phyloP scores from a whole-genome alignment of 2,329 filamentous ascomycete genomes.

The Nothomitra cinnamomea region DNA sequence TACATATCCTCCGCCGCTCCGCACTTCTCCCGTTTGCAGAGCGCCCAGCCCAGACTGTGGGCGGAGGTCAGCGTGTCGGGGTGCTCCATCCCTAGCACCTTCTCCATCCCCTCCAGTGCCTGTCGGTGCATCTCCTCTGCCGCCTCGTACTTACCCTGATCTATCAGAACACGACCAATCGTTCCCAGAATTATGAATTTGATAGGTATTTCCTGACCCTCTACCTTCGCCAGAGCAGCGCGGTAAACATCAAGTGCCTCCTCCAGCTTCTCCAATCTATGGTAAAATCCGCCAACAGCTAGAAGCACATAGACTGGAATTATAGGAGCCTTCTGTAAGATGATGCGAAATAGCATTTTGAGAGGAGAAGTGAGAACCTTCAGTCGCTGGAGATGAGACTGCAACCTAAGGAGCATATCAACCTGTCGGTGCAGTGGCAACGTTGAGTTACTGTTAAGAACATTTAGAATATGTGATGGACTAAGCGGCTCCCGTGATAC shows the following conservation, averaged over 20 bases:
- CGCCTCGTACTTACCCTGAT: neutral
- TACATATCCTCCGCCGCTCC: neutral
- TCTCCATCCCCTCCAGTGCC: neutral
- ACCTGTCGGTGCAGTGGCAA: neutral
- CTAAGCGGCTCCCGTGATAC: neutral
- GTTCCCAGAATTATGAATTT: neutral
- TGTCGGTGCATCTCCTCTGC: neutral
- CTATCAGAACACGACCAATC: neutral
- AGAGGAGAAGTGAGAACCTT: neutral
- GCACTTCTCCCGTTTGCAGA: neutral
- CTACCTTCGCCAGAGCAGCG: neutral
- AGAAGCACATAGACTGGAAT: neutral
- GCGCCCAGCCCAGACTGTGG: neutral
- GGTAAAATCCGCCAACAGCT: neutral
- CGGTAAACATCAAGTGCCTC: neutral
- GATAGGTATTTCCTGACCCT: neutral
- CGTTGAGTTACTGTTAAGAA: neutral
- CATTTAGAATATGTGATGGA: neutral
- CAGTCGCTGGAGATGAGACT: neutral
- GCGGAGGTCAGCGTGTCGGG: constrained; percentile 1
- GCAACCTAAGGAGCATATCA: neutral
- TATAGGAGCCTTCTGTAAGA: neutral
- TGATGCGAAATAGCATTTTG: neutral
- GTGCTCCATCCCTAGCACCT: neutral
- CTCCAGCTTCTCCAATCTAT: neutral